These are phyloP conservation scores for Microsporum ferrugineum DNA, from an alignment of 2,329 filamentous ascomycete species.

Conservation along the genomic window DNA sequence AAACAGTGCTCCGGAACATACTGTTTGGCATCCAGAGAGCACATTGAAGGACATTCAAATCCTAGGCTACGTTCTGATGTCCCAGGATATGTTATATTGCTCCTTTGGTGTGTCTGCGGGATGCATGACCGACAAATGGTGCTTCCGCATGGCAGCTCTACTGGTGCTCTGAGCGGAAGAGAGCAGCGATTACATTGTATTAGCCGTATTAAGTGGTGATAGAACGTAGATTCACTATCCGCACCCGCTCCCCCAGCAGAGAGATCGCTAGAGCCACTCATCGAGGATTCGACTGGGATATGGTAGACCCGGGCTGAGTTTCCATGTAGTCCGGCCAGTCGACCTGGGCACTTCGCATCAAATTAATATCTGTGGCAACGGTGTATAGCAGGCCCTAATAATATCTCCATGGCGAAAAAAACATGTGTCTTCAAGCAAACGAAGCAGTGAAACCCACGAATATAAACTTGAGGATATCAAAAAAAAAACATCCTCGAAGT, in stretches of 20 bases:
- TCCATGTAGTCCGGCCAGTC: not conserved
- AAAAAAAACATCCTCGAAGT: not conserved
- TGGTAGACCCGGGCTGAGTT: not conserved
- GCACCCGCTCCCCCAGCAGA: not conserved
- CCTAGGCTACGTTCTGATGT: conserved; percentile 54
- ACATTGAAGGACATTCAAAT: conserved; percentile 58
- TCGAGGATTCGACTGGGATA: not conserved
- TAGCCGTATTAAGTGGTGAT: conserved; percentile 54
- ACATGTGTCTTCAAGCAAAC: not conserved
- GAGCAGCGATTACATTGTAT: conserved; percentile 70
- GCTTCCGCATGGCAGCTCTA: conserved; percentile 71
- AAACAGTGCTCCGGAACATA: conserved; percentile 54
- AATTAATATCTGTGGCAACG: not conserved
- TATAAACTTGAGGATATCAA: not conserved
- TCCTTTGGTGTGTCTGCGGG: conserved; percentile 52
- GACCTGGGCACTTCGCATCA: not conserved
- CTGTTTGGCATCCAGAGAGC: not conserved
- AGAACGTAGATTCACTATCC: not conserved
- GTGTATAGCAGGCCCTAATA: not conserved
- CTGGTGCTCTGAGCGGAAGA: conserved; percentile 52
- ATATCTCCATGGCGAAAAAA: not conserved
- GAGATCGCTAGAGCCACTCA: not conserved
- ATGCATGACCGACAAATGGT: conserved; percentile 66
- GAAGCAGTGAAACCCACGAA: not conserved
- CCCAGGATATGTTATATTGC: conserved; percentile 67